Base-by-base conservation (phyloP, 176 grass and related monocot species). In the Otatea glauca region DNA sequence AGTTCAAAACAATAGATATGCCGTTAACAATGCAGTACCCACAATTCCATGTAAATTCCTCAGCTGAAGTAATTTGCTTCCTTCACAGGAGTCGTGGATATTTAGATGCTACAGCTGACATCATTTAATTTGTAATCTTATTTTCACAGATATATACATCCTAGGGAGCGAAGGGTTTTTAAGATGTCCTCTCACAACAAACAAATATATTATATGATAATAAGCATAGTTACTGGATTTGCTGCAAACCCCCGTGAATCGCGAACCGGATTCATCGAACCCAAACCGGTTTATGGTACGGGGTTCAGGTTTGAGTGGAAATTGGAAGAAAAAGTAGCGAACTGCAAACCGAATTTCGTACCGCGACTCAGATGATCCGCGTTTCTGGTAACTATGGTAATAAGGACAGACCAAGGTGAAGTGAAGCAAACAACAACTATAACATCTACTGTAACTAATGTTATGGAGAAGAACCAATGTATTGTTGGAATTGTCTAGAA, bases 81-180 rank as follows among this genome's bases (percentile, higher is more conserved):
- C 59, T 73, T 76, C 83, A 81, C 35, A 83, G 49, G 20, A 58
- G 58, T 45, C 18, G 16, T 48, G 47, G 47, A 70, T 63, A 68
- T 66, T 34, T 65, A 55, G 45, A 88, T 88, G 65, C 35, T 50
- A 80, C 39, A 74, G 60, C 23, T 69, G 48, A 51, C 51, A 53
- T 68, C 14, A 6, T 49, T 80, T 62, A 85, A 41, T 75, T 83
- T 61, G 13, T 3, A 61, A 47, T 60, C 69, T 42, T 80, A 66
- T 21, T 56, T 43, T 59, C 53, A 68, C 15, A 62, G 32, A 82
- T 82, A 72, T 51, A 83, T 83, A 17, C 45, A 83, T 72, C 74
- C 43, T 50, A 77, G 35, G 32, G 24, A 43, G 53, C 80, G 70
- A 76, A 47, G 34, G 66, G 56, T 82, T 35, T 81, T 5, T 60